Evolutionary conservation across 2,329 filamentous ascomycete species (phyloP).

Genomic region (Arthrobotrys iridis): DNA sequence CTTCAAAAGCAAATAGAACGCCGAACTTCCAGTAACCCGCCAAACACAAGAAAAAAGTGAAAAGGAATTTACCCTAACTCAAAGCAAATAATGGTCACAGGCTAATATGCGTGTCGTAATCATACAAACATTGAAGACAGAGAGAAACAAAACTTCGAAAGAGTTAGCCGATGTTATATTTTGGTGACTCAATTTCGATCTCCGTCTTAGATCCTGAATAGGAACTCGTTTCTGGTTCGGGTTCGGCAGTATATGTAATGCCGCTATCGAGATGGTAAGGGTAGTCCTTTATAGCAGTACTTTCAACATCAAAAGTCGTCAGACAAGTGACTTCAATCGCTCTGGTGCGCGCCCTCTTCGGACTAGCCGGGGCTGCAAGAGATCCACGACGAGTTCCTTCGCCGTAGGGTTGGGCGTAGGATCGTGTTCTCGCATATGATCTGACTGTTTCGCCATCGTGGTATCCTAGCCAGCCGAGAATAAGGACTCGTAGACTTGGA

Average conservation of each 20-base stretch:
- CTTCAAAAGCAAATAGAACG: constrained; percentile 8
- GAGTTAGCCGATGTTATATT: not conserved
- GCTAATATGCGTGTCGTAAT: constrained; percentile 50
- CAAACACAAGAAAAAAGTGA: not conserved
- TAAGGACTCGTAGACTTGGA: constrained; percentile 42
- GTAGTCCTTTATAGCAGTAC: constrained; percentile 43
- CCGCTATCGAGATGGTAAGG: constrained; percentile 19
- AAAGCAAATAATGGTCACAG: constrained; percentile 2
- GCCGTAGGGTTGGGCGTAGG: constrained; percentile 25
- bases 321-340: constrained; percentile 44
- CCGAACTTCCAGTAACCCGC: constrained; percentile 20
- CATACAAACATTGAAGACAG: not conserved
- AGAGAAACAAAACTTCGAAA: constrained; percentile 13
- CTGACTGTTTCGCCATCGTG: constrained; percentile 28
- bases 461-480: constrained; percentile 47
- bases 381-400: constrained; percentile 30
- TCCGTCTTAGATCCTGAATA: constrained; percentile 49
- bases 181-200: constrained; percentile 34
- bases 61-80: not conserved
- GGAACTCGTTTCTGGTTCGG: constrained; percentile 45
- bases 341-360: constrained; percentile 25
- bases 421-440: constrained; percentile 30
- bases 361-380: constrained; percentile 32
- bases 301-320: constrained; percentile 48
- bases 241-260: not conserved